Conservation (phyloP, 305 asterid genomes). For the Plantago coronopus region DNA sequence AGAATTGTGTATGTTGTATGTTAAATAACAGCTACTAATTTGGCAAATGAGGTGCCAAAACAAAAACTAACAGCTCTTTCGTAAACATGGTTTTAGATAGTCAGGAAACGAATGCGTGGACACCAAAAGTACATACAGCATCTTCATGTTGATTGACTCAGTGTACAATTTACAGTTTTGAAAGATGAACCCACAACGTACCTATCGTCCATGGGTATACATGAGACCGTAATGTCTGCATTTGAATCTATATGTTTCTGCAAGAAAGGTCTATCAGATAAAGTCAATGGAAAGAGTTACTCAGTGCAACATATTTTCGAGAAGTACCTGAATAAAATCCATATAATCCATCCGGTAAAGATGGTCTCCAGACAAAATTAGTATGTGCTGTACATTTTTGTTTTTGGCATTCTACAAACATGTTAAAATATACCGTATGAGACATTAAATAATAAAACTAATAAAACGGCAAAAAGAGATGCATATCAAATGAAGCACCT, state of each 20-base stretch:
- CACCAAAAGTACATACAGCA: background rate
- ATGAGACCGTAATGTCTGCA: slow-evolving; percentile 93
- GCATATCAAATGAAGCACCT: slow-evolving; percentile 44
- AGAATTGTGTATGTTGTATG: background rate
- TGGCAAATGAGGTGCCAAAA: too few relatives aligned
- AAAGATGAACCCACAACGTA: slow-evolving; percentile 24
- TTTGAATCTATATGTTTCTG: slow-evolving; percentile 87
- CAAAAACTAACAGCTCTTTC: too few relatives aligned
- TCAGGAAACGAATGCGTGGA: background rate
- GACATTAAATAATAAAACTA: background rate
- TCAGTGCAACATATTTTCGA: background rate
- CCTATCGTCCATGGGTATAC: slow-evolving; percentile 95
- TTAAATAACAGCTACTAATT: slow-evolving; percentile 1
- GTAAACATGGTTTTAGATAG: background rate
- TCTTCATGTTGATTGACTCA: background rate
- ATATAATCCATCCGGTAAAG: slow-evolving; percentile 94
- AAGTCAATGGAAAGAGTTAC: background rate
- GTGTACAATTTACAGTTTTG: background rate
- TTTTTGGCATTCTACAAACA: slow-evolving; percentile 67
- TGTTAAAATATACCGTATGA: slow-evolving; percentile 17
- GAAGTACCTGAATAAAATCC: slow-evolving; percentile 84
- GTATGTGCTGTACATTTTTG: slow-evolving; percentile 69
- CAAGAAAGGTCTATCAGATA: slow-evolving; percentile 26
- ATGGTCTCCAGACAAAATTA: slow-evolving; percentile 94
- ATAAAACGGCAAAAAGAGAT: background rate